Percentiles rank a stretch among this genome's conserved stretches.
phyloP scores from a whole-genome alignment of 768 basidiomycete genomes.

The Albatrellus ellisii region DNA sequence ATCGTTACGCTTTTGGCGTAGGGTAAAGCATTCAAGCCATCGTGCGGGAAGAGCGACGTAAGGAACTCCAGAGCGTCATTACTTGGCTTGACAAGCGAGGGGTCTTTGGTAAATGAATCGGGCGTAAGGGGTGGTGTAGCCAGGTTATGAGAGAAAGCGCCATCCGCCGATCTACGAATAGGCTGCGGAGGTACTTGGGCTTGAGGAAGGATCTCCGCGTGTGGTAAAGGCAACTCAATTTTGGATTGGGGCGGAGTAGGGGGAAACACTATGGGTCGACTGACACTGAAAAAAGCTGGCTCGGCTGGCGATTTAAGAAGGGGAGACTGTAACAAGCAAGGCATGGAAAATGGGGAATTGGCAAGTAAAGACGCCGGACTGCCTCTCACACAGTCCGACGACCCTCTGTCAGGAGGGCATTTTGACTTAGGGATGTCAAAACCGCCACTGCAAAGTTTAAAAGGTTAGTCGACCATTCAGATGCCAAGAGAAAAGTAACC shows the following conservation, averaged over 20 bases:
- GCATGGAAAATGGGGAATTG: constrained; percentile 14
- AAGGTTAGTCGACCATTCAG: no score
- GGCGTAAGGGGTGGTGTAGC: constrained; percentile 74
- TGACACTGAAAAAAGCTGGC: not conserved
- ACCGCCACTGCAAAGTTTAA: constrained; percentile 67
- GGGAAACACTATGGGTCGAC: no score
- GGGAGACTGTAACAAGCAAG: not conserved
- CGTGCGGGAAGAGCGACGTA: constrained; percentile 63
- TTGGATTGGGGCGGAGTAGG: no score
- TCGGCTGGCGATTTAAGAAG: not conserved
- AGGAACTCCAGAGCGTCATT: constrained; percentile 69
- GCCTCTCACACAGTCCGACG: constrained; percentile 94
- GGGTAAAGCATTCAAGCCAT: constrained; percentile 55
- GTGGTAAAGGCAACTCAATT: no score
- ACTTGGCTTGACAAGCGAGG: constrained; percentile 25
- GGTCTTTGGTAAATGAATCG: constrained; percentile 43
- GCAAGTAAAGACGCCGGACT: constrained; percentile 51
- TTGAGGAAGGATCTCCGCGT: no score
- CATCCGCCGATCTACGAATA: constrained; percentile 14
- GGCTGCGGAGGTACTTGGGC: constrained; percentile 15
- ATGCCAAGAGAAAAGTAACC: constrained; percentile 1
- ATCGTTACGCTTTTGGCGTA: constrained; percentile 66
- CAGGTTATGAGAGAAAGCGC: constrained; percentile 25
- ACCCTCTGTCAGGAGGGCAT: constrained; percentile 96
- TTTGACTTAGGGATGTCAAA: constrained; percentile 85